Evolutionary conservation across 2,329 filamentous ascomycete species (phyloP), one percentile per base, ranked within the genome.

Genomic region (Magnaporthiopsis rhizophila): DNA sequence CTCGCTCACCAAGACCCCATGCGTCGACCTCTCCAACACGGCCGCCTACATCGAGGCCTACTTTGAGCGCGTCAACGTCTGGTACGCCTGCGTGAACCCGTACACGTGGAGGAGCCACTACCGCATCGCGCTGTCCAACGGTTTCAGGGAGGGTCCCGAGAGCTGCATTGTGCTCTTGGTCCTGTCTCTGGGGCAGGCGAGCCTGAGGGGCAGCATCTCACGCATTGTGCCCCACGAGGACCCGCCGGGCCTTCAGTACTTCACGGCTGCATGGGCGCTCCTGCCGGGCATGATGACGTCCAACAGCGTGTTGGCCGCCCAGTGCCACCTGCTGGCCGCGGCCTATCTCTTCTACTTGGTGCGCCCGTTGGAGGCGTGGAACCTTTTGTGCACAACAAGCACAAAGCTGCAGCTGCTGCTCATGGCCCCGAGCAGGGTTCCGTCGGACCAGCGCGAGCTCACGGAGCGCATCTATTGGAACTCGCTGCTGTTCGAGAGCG

Each of bases 401-500:
- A 91, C 89, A 71, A 95, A 94, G 72, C 79, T 94, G 59, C 90
- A 95, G 72, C 80, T 95, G 28, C 80, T 94, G 38, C 81, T 94
- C 58, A 91, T 89, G 76, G 86, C 88, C 2, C 89, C 89, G 15
- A 88, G 84, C 67, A 83, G 89, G 64, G 83, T 94, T 0, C 89
- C 89, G 0, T 78, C 85, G 4, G 85, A 87, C 38, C 87, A 91
- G 72, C 83, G 86, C 69, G 90, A 93, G 72, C 75, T 94, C 36
- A 86, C 86, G 61, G 89, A 92, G 74, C 82, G 91, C 61, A 88
- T 94, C 18, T 95, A 92, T 77, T 95, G 91, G 91, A 94, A 95
- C 69, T 83, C 90, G 3, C 79, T 93, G 2, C 83, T 94, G 62
- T 91, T 92, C 65, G 90, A 94, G 74, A 92, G 87, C 71, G 90